phyloP scores from a whole-genome alignment of 352 stramenopile genomes.

The Paralagenidium karlingii region DNA sequence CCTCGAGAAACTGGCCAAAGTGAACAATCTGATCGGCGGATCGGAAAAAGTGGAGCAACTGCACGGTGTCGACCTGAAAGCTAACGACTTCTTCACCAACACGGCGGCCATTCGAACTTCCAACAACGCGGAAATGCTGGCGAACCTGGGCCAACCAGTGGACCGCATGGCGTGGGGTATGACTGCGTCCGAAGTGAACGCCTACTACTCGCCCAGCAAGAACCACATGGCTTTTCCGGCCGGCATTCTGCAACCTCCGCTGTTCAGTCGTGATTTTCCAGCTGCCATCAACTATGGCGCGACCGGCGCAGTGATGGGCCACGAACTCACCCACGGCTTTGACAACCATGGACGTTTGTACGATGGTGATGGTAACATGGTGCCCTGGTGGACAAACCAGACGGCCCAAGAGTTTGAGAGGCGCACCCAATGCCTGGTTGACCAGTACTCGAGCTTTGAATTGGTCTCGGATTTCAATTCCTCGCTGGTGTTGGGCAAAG shows the following conservation, averaged over 20 bases:
- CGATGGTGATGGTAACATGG: constrained; percentile 80
- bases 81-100: constrained; percentile 25
- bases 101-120: constrained; percentile 27
- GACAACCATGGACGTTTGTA: constrained; percentile 88
- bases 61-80: constrained; percentile 33
- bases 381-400: constrained; percentile 87
- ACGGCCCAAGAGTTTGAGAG: constrained; percentile 65
- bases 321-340: constrained; percentile 95
- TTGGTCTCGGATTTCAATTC: constrained; percentile 25
- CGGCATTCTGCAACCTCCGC: constrained; percentile 91
- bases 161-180: constrained; percentile 80
- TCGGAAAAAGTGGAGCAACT: constrained; percentile 28
- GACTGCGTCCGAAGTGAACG: constrained; percentile 89
- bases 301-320: constrained; percentile 89
- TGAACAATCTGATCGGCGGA: constrained; percentile 62
- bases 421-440: constrained; percentile 42
- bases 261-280: constrained; percentile 78
- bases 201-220: constrained; percentile 52
- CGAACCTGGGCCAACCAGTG: constrained; percentile 15
- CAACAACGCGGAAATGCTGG: constrained; percentile 13
- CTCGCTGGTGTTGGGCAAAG: constrained; percentile 30
- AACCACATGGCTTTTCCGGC: constrained; percentile 95
- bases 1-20: constrained; percentile 81
- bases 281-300: constrained; percentile 88
- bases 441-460: constrained; percentile 41